A percentile compares a stretch with the other conserved stretches of the same genome.
Conservation (phyloP, 495 filamentous ascomycete species). For the Tuber melanosporum region DNA sequence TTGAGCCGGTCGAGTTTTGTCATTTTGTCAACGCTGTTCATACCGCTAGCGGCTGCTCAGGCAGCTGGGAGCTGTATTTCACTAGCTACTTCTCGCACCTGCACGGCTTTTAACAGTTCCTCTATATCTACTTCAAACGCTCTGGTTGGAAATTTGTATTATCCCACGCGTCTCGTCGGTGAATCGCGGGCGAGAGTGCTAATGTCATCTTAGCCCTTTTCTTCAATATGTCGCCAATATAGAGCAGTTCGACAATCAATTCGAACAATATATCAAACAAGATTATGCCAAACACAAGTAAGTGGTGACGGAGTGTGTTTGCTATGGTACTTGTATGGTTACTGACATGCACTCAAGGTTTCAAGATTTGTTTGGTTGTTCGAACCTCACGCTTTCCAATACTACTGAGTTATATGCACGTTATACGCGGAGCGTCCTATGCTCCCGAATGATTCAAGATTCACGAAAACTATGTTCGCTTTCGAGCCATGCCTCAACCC, state of each 20-base stretch:
- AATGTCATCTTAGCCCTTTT: conserved; percentile 61
- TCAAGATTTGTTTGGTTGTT: conserved; percentile 71
- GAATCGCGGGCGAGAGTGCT: conserved; percentile 8
- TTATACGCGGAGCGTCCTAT: conserved; percentile 86
- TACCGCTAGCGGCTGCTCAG: conserved; percentile 31
- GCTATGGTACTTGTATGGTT: conserved; percentile 6
- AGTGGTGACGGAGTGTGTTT: conserved; percentile 29
- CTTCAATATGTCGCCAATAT: conserved; percentile 69
- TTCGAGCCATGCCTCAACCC: conserved; percentile 56
- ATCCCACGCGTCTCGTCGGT: not conserved
- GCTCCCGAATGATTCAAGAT: conserved; percentile 91
- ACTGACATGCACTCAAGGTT: conserved; percentile 53
- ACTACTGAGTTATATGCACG: conserved; percentile 84
- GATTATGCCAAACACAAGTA: conserved; percentile 72
- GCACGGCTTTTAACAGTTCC: conserved; percentile 73
- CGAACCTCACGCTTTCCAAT: conserved; percentile 67
- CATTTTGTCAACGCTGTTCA: conserved; percentile 23
- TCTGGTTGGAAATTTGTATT: conserved; percentile 70
- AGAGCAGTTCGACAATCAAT: conserved; percentile 68
- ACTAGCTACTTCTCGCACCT: conserved; percentile 68
- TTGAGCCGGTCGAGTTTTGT: conserved; percentile 26
- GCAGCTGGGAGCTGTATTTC: conserved; percentile 58
- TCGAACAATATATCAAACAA: conserved; percentile 66
- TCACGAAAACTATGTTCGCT: conserved; percentile 68
- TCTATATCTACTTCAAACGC: conserved; percentile 68